Conservation (phyloP, 2,329 filamentous ascomycete genomes). For the Verticillium alfalfae region DNA sequence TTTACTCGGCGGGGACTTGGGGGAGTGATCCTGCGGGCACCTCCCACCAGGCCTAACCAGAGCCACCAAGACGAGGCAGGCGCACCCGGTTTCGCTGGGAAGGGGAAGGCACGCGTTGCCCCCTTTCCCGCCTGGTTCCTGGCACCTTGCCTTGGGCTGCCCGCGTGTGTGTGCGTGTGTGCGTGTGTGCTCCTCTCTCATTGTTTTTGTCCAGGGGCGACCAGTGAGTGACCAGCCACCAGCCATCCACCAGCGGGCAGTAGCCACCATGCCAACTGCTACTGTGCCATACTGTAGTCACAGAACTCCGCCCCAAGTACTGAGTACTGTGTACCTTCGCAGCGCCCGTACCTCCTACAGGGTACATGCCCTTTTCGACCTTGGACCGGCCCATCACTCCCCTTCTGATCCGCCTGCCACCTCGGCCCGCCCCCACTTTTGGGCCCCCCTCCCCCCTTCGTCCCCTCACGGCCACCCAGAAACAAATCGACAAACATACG, state of each 20-base stretch:
- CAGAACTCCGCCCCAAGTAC: conserved; percentile 19
- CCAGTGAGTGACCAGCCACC: neutral
- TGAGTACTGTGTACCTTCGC: neutral
- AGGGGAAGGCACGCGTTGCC: conserved; percentile 1
- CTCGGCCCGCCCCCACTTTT: too few species aligned
- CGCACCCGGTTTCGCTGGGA: neutral
- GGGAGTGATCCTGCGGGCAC: conserved; percentile 2
- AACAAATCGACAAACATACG: neutral
- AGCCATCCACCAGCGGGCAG: neutral
- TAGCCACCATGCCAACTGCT: conserved; percentile 6
- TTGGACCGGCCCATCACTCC: neutral
- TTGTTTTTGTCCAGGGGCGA: conserved; percentile 1
- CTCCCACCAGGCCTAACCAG: neutral
- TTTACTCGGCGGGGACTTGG: conserved; percentile 45
- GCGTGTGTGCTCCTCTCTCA: neutral
- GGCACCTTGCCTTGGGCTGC: conserved; percentile 3
- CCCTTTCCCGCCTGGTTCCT: neutral
- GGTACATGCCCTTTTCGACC: conserved; percentile 15
- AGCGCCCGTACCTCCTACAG: neutral
- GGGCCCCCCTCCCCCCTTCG: neutral
- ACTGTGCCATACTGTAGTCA: conserved; percentile 30
- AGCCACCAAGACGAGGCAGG: conserved; percentile 4
- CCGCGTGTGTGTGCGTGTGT: neutral
- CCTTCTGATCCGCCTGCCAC: neutral
- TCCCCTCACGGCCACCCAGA: neutral